phyloP scores from a whole-genome alignment of 1,284 basidiomycete species.

The Ganoderma multipileum region DNA sequence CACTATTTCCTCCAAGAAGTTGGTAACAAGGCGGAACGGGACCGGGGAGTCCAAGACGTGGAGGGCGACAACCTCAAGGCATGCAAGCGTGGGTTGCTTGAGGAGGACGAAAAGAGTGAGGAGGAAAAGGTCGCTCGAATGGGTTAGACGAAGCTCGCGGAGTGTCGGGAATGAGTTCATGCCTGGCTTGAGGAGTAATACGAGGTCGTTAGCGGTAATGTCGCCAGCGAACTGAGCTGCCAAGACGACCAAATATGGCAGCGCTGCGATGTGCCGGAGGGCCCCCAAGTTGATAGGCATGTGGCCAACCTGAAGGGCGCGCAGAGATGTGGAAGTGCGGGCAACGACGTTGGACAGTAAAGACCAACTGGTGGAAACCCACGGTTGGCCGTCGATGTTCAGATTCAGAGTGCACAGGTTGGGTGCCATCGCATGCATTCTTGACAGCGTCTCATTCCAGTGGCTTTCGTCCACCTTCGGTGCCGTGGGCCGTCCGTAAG shows the following conservation, averaged over 20 bases:
- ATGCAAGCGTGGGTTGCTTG: neutral
- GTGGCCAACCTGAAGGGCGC: neutral
- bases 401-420: neutral
- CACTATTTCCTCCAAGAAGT: neutral
- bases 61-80: neutral
- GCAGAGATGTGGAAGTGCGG: neutral
- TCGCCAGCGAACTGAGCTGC: neutral
- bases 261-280: neutral
- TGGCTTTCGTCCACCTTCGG: neutral
- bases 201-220: neutral
- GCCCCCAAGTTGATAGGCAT: neutral
- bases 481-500: neutral
- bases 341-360: neutral
- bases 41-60: neutral
- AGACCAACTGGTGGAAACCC: neutral
- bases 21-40: neutral
- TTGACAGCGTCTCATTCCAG: neutral
- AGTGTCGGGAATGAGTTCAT: neutral
- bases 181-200: neutral
- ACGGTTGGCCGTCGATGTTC: neutral
- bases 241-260: neutral
- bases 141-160: neutral
- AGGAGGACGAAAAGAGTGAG: neutral
- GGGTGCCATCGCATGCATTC: neutral
- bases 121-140: neutral